Conservation (phyloP, 2,329 filamentous ascomycete species). For the Exophiala dermatitidis region DNA sequence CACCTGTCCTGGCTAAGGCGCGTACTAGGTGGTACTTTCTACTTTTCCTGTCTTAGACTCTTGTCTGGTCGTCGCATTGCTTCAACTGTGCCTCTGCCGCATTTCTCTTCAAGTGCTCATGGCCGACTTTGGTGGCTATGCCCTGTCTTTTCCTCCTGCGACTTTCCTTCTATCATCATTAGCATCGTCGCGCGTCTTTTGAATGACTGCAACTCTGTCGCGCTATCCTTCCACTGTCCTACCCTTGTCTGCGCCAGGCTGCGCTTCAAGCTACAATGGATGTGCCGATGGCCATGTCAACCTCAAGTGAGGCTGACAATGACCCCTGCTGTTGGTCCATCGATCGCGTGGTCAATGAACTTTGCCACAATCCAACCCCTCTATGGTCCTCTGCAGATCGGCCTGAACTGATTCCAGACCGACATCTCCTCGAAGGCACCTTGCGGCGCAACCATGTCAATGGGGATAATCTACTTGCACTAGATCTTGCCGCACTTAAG, state of each 20-base stretch:
- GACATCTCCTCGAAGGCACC: constrained; percentile 45
- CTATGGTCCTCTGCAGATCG: constrained; percentile 33
- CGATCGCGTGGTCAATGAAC: constrained; percentile 57
- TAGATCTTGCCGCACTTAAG: constrained; percentile 43
- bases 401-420: constrained; percentile 40
- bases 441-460: constrained; percentile 59
- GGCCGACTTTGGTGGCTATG: too few species aligned
- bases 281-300: too few species aligned
- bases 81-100: too few species aligned
- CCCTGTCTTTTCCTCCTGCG: too few species aligned
- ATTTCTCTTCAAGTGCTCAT: too few species aligned
- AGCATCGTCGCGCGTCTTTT: too few species aligned
- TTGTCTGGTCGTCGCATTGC: too few species aligned
- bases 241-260: background rate
- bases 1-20: too few species aligned
- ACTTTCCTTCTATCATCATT: too few species aligned
- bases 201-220: too few species aligned
- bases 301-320: constrained; percentile 29
- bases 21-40: too few species aligned
- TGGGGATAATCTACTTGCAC: constrained; percentile 54
- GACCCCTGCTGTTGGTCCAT: constrained; percentile 73
- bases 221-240: background rate
- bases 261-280: constrained; percentile 11
- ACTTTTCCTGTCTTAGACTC: too few species aligned
- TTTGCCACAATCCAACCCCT: constrained; percentile 52